A percentile compares a stretch with the other conserved stretches of the same genome.
Evolutionary conservation across 192 early-diverging fungal species (phyloP).

Genomic region (Coemansia sp.): DNA sequence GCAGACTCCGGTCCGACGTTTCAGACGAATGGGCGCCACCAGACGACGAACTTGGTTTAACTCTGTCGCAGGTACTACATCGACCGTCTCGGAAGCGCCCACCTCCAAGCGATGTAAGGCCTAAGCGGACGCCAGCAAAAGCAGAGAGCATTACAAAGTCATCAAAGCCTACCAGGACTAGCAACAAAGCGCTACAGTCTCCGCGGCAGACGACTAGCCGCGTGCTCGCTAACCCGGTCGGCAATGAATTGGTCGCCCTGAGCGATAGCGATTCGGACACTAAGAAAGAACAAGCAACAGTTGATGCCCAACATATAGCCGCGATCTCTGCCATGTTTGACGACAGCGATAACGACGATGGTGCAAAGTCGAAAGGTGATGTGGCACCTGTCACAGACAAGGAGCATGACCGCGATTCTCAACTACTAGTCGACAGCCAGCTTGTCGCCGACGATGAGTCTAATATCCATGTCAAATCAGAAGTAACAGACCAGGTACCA

Average conservation of each 20-base stretch:
- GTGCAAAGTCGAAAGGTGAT: not conserved
- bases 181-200: not conserved
- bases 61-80: conserved; percentile 18
- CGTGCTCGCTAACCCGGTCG: not conserved
- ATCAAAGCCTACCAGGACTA: not conserved
- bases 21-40: conserved; percentile 32
- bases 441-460: not conserved
- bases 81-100: not conserved
- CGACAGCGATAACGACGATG: conserved; percentile 4
- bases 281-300: not conserved
- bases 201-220: not conserved
- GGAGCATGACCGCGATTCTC: not conserved
- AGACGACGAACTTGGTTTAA: conserved; percentile 26
- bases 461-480: not conserved
- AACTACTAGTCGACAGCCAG: not conserved
- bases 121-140: not conserved
- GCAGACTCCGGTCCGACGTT: not conserved
- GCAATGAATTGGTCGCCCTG: not conserved
- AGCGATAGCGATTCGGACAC: not conserved
- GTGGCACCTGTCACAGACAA: not conserved
- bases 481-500: not conserved
- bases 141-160: not conserved
- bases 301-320: not conserved
- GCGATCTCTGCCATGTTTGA: conserved; percentile 39
- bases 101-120: too few species aligned